These are phyloP conservation scores for Citrullus colocynthis DNA, from an alignment of 306 rosid genomes.

Conservation along the genomic window DNA sequence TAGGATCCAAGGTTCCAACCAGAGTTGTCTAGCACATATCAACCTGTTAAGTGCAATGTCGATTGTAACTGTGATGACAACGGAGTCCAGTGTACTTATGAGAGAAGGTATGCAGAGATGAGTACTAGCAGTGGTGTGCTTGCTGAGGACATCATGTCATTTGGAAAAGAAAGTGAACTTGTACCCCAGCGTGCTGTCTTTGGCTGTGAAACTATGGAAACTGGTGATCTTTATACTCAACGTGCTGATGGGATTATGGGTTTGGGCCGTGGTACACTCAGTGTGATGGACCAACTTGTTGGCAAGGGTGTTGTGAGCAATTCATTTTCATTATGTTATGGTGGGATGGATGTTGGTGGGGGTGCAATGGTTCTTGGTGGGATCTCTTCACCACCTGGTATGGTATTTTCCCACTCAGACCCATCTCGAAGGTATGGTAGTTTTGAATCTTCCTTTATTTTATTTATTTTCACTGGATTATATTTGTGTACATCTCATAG, in stretches of 20 bases:
- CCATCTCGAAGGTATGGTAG: slow-evolving; percentile 30
- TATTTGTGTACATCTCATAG: slow-evolving; percentile 26
- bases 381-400: slow-evolving; percentile 29
- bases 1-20: slow-evolving; percentile 43
- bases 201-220: slow-evolving; percentile 40
- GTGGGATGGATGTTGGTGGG: slow-evolving; percentile 49
- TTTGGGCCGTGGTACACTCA: slow-evolving; percentile 37
- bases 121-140: slow-evolving; percentile 44
- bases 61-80: slow-evolving; percentile 28
- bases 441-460: not conserved
- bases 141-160: slow-evolving; percentile 31
- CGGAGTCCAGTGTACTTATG: slow-evolving; percentile 33
- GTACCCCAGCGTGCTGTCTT: slow-evolving; percentile 40
- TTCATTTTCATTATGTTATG: slow-evolving; percentile 40
- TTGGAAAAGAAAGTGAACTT: slow-evolving; percentile 34
- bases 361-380: slow-evolving; percentile 46
- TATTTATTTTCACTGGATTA: not conserved
- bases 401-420: slow-evolving; percentile 36
- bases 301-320: slow-evolving; percentile 31
- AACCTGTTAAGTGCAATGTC: slow-evolving; percentile 30
- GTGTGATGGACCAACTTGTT: slow-evolving; percentile 47
- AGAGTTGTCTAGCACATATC: slow-evolving; percentile 24
- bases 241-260: slow-evolving; percentile 48
- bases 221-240: slow-evolving; percentile 42
- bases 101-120: slow-evolving; percentile 41